A percentile compares a stretch with the other conserved stretches of the same genome.
Evolutionary conservation across 164 flowering plant genomes (phyloP).

Genomic region (Paratinospora sagittata): DNA sequence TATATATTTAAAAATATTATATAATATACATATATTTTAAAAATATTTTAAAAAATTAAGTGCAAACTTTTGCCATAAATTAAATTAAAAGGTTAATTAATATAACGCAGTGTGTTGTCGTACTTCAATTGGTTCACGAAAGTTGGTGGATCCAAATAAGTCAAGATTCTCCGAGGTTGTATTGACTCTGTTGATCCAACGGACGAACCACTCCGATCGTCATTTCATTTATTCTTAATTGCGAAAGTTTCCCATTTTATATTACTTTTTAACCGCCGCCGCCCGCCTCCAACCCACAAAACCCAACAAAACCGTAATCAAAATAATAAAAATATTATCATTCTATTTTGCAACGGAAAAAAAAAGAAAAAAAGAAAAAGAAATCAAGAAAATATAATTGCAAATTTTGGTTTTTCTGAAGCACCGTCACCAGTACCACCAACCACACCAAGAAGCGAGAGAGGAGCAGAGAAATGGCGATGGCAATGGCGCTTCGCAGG

Average conservation of each 20-base stretch:
- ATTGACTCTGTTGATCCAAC: too few relatives aligned
- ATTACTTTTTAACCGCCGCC: neutral
- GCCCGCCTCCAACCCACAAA: neutral
- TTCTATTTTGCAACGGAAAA: neutral
- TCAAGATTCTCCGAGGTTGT: too few relatives aligned
- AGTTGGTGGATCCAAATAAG: too few relatives aligned
- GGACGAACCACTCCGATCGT: too few relatives aligned
- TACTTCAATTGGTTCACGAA: neutral
- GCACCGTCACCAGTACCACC: neutral
- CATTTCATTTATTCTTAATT: too few relatives aligned
- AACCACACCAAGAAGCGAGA: constrained; percentile 3
- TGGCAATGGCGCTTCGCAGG: constrained; percentile 89
- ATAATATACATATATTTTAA: too few relatives aligned
- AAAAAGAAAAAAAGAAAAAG: neutral
- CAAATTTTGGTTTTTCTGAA: neutral
- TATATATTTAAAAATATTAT: too few relatives aligned
- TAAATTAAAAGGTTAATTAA: too few relatives aligned
- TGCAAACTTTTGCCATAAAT: too few relatives aligned
- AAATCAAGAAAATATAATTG: neutral
- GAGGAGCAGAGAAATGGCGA: constrained; percentile 55
- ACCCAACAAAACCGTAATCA: neutral
- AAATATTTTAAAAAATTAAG: too few relatives aligned
- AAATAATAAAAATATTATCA: neutral
- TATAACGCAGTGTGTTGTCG: neutral
- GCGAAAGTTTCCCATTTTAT: neutral